Evolutionary conservation across 1,284 basidiomycete species (phyloP).

Genomic region (Rhodotorula sp.): DNA sequence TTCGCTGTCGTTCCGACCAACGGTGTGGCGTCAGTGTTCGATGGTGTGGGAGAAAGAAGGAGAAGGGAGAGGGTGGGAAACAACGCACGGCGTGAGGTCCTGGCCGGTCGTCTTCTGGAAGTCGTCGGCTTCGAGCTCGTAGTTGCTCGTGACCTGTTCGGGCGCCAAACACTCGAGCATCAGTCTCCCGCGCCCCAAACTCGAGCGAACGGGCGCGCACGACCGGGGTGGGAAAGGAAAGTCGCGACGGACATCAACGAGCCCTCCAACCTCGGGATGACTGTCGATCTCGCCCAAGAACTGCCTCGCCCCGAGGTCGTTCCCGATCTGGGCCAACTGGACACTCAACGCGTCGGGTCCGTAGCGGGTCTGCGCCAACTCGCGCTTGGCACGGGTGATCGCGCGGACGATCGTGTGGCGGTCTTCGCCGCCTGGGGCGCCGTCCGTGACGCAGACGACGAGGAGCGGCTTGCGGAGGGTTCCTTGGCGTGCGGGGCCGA

Average conservation of each 20-base stretch:
- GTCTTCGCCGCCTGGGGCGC: slow-evolving; percentile 14
- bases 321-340: slow-evolving; percentile 52
- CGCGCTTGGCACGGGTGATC: slow-evolving; percentile 48
- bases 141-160: too few relatives aligned
- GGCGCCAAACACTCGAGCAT: neutral
- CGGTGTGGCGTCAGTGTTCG: too few relatives aligned
- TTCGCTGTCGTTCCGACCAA: too few relatives aligned
- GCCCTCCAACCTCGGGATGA: slow-evolving; percentile 39
- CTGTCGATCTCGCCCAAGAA: slow-evolving; percentile 53
- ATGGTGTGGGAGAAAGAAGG: neutral
- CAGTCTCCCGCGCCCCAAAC: neutral
- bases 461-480: slow-evolving; percentile 52
- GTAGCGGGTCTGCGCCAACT: slow-evolving; percentile 49
- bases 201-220: too few relatives aligned
- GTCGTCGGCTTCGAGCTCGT: slow-evolving; percentile 14
- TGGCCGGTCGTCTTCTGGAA: slow-evolving; percentile 6
- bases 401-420: slow-evolving; percentile 35
- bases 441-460: slow-evolving; percentile 46
- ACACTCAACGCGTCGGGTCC: slow-evolving; percentile 52
- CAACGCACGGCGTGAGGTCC: slow-evolving; percentile 10
- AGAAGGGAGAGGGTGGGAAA: too few relatives aligned
- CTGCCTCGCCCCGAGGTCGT: slow-evolving; percentile 43
- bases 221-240: neutral
- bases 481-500: slow-evolving; percentile 48
- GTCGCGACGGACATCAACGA: slow-evolving; percentile 9